These are phyloP conservation scores for Hemerocallis citrina DNA, from an alignment of 106 monocot species.

Conservation along the genomic window DNA sequence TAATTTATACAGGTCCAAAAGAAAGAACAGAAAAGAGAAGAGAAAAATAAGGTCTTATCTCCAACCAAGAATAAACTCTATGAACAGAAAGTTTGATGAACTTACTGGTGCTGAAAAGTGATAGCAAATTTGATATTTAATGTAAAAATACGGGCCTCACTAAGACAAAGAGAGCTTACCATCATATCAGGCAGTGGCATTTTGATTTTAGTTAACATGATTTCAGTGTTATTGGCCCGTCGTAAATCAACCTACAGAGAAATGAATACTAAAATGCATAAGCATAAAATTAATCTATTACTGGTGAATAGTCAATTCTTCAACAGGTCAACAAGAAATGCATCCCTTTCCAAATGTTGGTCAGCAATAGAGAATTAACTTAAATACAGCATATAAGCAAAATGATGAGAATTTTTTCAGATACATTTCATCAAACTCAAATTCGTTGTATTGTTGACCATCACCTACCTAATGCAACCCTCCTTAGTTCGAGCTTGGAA, in stretches of 20 bases:
- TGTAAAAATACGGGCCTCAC: not conserved
- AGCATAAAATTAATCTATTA: not conserved
- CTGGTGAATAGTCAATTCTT: too few relatives aligned
- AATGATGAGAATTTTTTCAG: too few relatives aligned
- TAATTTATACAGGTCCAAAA: too few relatives aligned
- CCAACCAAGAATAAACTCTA: not conserved
- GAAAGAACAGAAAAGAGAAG: too few relatives aligned
- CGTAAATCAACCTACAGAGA: slow-evolving; percentile 59
- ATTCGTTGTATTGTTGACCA: too few relatives aligned
- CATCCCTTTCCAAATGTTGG: not conserved
- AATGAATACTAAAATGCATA: not conserved
- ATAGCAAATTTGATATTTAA: not conserved
- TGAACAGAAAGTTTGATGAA: not conserved
- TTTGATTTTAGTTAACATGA: slow-evolving; percentile 95
- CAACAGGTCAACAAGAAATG: not conserved
- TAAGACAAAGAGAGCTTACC: slow-evolving; percentile 30
- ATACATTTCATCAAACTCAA: too few relatives aligned
- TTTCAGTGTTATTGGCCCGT: slow-evolving; percentile 85
- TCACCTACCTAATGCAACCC: too few relatives aligned
- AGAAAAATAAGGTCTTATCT: not conserved
- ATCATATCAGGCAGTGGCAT: slow-evolving; percentile 95
- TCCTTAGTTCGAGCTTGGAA: too few relatives aligned
- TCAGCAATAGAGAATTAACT: too few relatives aligned
- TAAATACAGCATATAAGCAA: too few relatives aligned
- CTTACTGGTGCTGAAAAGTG: not conserved